Percentiles rank a stretch among this genome's conserved stretches.
Evolutionary conservation across 2,329 filamentous ascomycete genomes (phyloP).

Genomic region (Akanthomyces muscarius): DNA sequence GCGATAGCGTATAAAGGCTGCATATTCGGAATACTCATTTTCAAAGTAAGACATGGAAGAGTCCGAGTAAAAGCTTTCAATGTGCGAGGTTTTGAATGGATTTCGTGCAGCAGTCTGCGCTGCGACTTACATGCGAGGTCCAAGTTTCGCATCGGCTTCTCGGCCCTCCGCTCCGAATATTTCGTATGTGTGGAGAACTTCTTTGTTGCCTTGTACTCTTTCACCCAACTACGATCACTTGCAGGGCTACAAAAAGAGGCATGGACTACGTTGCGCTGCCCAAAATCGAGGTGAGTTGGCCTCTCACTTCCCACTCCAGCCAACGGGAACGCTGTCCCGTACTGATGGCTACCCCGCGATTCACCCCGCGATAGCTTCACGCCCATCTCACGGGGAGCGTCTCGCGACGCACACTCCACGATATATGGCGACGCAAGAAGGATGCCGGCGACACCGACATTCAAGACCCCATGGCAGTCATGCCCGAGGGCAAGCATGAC

Average conservation of each 20-base stretch:
- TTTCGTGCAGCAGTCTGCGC: neutral
- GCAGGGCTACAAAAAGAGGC: neutral
- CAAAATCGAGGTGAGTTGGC: conserved; percentile 48
- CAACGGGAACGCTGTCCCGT: too few relatives aligned
- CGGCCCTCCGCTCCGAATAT: neutral
- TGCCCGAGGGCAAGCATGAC: conserved; percentile 68
- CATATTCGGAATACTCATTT: neutral
- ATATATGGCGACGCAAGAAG: conserved; percentile 65
- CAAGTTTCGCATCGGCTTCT: neutral
- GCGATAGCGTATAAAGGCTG: neutral
- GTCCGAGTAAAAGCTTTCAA: neutral
- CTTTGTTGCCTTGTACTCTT: neutral
- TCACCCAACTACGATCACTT: neutral
- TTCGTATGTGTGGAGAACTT: neutral
- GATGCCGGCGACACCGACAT: conserved; percentile 49
- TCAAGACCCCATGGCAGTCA: conserved; percentile 64
- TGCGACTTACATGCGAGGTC: neutral
- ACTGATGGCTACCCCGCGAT: neutral
- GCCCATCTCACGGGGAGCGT: conserved; percentile 79
- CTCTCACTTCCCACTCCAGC: neutral
- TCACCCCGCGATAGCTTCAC: conserved; percentile 54
- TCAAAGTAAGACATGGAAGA: neutral
- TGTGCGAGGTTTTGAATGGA: neutral
- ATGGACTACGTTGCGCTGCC: conserved; percentile 49
- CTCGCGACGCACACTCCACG: conserved; percentile 65